These are phyloP conservation scores for Ustilago loliicola DNA, from an alignment of 1,284 basidiomycete genomes.

Conservation along the genomic window DNA sequence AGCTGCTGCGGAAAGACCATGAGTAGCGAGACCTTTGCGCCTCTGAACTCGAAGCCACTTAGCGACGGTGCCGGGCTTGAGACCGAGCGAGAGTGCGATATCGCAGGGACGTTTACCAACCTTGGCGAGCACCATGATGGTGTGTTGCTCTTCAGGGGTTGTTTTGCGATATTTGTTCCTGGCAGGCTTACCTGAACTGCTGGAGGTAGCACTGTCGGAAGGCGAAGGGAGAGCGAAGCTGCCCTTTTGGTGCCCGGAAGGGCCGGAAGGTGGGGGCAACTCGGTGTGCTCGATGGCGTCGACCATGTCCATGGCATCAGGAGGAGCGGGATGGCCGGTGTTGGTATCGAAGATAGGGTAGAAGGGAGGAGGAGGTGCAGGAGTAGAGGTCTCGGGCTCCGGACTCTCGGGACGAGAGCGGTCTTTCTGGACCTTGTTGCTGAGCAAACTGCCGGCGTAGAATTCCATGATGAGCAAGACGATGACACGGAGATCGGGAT, in stretches of 20 bases:
- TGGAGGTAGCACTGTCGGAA: neutral
- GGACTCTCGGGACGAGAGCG: neutral
- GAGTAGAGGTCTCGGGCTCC: neutral
- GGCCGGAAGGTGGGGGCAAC: no score
- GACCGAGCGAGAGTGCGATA: conserved; percentile 15
- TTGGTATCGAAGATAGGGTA: neutral
- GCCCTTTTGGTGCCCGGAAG: neutral
- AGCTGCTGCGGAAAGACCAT: neutral
- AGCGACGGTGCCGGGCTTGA: conserved; percentile 13
- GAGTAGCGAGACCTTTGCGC: neutral
- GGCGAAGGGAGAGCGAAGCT: neutral
- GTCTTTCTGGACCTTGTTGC: neutral
- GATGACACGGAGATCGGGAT: neutral
- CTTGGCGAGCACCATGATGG: conserved; percentile 13
- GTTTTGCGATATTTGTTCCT: neutral
- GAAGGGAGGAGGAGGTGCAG: neutral
- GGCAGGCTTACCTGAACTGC: neutral
- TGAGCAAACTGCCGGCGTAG: neutral
- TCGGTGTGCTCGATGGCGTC: neutral
- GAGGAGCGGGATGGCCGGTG: neutral
- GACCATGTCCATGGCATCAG: neutral
- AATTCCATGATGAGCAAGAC: neutral
- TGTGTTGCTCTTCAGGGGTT: conserved; percentile 11
- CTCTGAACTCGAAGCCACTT: conserved; percentile 12
- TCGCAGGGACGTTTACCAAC: conserved; percentile 2